Evolutionary conservation across 371 early-diverging fungal species (phyloP), one percentile per base, ranked within the genome.

Genomic region (Choanephora cucurbitarum): DNA sequence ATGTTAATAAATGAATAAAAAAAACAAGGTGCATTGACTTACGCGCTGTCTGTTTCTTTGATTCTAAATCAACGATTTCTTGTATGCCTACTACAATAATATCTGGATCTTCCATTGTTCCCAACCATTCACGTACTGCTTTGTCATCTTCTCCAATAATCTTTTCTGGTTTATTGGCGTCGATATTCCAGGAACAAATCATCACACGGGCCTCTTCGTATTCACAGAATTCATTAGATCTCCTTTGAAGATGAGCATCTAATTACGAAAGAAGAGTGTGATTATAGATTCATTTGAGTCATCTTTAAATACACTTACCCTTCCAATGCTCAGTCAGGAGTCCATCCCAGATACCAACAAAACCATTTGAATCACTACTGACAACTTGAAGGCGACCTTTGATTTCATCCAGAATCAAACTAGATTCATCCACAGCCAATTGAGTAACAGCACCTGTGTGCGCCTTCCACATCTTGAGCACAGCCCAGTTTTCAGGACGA

Each of bases 21-120:
- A 14, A 28, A 47, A 28, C 17, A 45, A n/a, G n/a, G n/a, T n/a
- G 65, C 28, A 7, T 7, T 7, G 7, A 28, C 80, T 72, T 74
- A 85, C 86, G 81, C 21, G 89, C 89, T 21, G 83, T 83, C 62
- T 80, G 77, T 46, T 83, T 86, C 48, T 87, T 87, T 49, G 84
- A 84, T 64, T 93, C 92, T 44, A 95, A 67, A 62, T 93, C 90
- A 3, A 94, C 88, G 52, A 91, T 83, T 66, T 95, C 96, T 72
- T 95, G 96, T 55, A 94, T 88, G 6, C 91, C 92, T 32, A 94
- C 78, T 3, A 89, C 89, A 65, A 92, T 86, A 28, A 95, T 82
- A 60, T 91, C 89, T 2, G 95, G 92, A 22, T 76, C 75, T n/a
- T 79, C 69, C 52, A 75, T 77, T 37, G 75, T 67, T 1, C 74